phyloP scores from a whole-genome alignment of 2,329 filamentous ascomycete genomes.

The Zasmidium cellare region DNA sequence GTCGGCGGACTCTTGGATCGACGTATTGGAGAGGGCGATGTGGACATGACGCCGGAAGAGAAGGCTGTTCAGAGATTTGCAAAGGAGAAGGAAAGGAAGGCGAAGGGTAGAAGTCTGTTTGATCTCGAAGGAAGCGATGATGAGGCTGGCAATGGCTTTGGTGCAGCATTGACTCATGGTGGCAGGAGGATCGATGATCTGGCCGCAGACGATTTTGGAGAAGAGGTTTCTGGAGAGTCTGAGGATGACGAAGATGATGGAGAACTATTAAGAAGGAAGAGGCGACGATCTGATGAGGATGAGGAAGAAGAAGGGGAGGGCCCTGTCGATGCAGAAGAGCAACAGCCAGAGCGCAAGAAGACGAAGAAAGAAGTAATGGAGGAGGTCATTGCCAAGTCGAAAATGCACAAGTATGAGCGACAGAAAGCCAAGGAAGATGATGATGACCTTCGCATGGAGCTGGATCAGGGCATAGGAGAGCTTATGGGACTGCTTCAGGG shows the following conservation, averaged over 20 bases:
- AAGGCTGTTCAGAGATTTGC: conserved; percentile 90
- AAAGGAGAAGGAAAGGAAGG: conserved; percentile 75
- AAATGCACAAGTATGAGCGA: conserved; percentile 89
- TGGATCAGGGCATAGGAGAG: conserved; percentile 80
- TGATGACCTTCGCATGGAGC: conserved; percentile 77
- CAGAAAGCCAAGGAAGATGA: conserved; percentile 92
- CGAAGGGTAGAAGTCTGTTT: conserved; percentile 79
- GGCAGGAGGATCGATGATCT: conserved; percentile 71
- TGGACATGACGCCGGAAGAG: conserved; percentile 89
- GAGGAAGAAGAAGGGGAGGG: conserved; percentile 55
- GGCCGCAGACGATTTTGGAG: conserved; percentile 67
- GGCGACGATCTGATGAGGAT: conserved; percentile 53
- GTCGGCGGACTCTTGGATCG: conserved; percentile 89
- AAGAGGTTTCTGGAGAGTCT: conserved; percentile 40
- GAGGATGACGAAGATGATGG: conserved; percentile 35
- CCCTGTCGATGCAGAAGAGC: conserved; percentile 53
- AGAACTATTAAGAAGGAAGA: conserved; percentile 42
- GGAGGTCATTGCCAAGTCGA: conserved; percentile 96
- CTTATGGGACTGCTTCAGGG: conserved; percentile 70
- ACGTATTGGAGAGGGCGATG: conserved; percentile 93
- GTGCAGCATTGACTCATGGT: conserved; percentile 70
- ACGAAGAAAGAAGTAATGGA: conserved; percentile 97
- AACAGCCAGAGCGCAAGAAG: conserved; percentile 81
- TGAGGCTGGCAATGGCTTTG: conserved; percentile 36
- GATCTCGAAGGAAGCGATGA: conserved; percentile 84